Conservation (phyloP, 2,329 filamentous ascomycete species). For the Ascochyta lentis region DNA sequence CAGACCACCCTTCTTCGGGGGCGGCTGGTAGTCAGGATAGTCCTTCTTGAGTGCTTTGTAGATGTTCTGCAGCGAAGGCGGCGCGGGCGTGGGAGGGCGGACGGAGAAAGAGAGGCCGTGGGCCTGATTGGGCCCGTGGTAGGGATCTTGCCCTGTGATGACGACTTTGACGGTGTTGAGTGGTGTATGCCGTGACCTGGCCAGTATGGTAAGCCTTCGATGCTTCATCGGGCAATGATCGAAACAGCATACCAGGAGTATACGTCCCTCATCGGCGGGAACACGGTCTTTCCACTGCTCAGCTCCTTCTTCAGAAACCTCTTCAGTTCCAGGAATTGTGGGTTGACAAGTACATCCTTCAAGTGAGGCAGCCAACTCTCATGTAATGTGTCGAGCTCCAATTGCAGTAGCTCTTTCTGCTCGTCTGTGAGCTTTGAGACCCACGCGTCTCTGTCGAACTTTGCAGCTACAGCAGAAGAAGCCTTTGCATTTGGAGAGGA, state of each 20-base stretch:
- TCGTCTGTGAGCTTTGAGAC: constrained; percentile 78
- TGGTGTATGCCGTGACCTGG: constrained; percentile 91
- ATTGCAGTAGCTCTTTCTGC: constrained; percentile 78
- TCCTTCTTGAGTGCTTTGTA: constrained; percentile 87
- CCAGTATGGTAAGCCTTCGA: constrained; percentile 6
- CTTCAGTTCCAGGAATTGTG: constrained; percentile 87
- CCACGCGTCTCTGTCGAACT: constrained; percentile 92
- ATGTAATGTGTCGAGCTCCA: constrained; percentile 92
- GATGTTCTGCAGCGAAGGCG: constrained; percentile 92
- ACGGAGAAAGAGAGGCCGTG: constrained; percentile 97
- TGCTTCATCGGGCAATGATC: background rate
- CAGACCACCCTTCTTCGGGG: constrained; percentile 79
- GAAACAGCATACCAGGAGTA: constrained; percentile 81
- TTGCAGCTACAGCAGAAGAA: constrained; percentile 28
- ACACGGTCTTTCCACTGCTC: constrained; percentile 76
- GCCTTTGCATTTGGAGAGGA: constrained; percentile 37
- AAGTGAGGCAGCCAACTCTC: constrained; percentile 89
- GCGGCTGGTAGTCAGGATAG: constrained; percentile 79
- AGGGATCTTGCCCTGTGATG: constrained; percentile 94
- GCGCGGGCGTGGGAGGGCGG: constrained; percentile 83
- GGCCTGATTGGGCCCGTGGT: constrained; percentile 94
- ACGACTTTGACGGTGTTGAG: constrained; percentile 89
- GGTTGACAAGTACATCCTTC: constrained; percentile 81
- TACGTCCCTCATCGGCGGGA: constrained; percentile 85
- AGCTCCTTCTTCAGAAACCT: constrained; percentile 82